Base-by-base conservation (phyloP, 257 asterid species). In the Ligustrum vulgare region DNA sequence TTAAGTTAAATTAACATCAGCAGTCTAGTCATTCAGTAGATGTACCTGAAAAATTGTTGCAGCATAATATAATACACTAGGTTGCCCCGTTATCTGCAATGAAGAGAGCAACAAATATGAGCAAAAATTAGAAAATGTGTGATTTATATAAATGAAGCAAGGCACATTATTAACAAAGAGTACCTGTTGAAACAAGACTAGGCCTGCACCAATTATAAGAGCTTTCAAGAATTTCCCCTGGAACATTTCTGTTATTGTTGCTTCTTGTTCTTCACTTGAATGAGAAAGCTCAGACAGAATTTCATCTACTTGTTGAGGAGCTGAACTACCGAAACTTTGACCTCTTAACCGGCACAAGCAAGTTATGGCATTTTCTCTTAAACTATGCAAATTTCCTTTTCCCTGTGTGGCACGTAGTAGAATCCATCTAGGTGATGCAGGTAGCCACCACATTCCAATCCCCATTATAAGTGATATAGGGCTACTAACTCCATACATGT, bases 181-280 rank as follows among this genome's bases (percentile, higher is more conserved):
- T 83, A 94, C 98, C 99, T 93, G 99, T 80, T 95, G 99, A 83
- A 95, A 93, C 82, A 95, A 82, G 82, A 93, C 94, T 18, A 93
- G 77, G 69, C 99, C 99, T 51, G 90, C 96, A 81, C 99, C 99
- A 75, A 95, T 89, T 62, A 56, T 74, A 39, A 95, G 97, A 77
- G 98, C 99, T 84, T 93, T 95, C 89, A 89, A 85, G 89, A 96
- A 93, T 85, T 93, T 93, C 68, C 99, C 99, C 81, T 82, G 96
- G 75, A 95, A 89, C 83, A 95, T 71, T 85, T 95, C 99, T 54
- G 80, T 84, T 11, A 93, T 5, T 36, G 98, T 78, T 22, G 86
- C 88, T 75, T 91, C 97, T 86, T 86, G 87, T 85, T 86, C 96
- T 74, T 87, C 97, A 37, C 89, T 87, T 78, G 90, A 70, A 74